These are phyloP conservation scores for Venturiaceae sp. DNA, from an alignment of 2,329 filamentous ascomycete genomes.

Conservation along the genomic window DNA sequence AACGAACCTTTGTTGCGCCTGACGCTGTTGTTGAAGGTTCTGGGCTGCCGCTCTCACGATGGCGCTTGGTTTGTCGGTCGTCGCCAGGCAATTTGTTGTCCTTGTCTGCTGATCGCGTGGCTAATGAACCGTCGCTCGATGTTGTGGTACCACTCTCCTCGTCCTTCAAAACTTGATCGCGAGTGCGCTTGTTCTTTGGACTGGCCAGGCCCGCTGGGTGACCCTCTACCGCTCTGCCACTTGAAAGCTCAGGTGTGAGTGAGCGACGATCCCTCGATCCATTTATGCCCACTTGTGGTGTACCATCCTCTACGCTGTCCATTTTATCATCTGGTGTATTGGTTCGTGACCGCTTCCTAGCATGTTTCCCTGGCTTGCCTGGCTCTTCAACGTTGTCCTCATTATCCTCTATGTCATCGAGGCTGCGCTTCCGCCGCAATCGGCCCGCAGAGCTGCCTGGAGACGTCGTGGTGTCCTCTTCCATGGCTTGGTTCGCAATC, in stretches of 20 bases:
- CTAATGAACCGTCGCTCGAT: neutral
- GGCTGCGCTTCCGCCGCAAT: slow-evolving; percentile 34
- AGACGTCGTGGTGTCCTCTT: neutral
- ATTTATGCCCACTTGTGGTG: slow-evolving; percentile 15
- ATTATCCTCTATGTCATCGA: slow-evolving; percentile 33
- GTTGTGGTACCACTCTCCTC: slow-evolving; percentile 9
- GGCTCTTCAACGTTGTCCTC: slow-evolving; percentile 24
- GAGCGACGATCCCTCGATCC: slow-evolving; percentile 11
- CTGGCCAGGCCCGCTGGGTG: slow-evolving; percentile 19
- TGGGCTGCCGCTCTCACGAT: slow-evolving; percentile 21
- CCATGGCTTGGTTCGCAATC: slow-evolving; percentile 30
- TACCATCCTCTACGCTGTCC: neutral
- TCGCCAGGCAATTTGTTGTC: slow-evolving; percentile 10
- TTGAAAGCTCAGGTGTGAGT: slow-evolving; percentile 4
- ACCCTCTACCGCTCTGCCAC: slow-evolving; percentile 11
- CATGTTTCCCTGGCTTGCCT: slow-evolving; percentile 28
- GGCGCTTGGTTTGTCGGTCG: slow-evolving; percentile 25
- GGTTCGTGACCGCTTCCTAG: slow-evolving; percentile 34
- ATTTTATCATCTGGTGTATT: neutral
- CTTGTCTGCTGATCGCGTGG: neutral
- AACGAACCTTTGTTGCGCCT: neutral
- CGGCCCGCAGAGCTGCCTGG: slow-evolving; percentile 14
- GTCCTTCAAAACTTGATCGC: slow-evolving; percentile 17
- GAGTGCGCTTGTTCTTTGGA: slow-evolving; percentile 40
- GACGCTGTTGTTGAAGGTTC: neutral